A percentile compares a stretch with the other conserved stretches of the same genome.
Conservation (phyloP, 495 filamentous ascomycete genomes). For the Aspergillus panamensis region DNA sequence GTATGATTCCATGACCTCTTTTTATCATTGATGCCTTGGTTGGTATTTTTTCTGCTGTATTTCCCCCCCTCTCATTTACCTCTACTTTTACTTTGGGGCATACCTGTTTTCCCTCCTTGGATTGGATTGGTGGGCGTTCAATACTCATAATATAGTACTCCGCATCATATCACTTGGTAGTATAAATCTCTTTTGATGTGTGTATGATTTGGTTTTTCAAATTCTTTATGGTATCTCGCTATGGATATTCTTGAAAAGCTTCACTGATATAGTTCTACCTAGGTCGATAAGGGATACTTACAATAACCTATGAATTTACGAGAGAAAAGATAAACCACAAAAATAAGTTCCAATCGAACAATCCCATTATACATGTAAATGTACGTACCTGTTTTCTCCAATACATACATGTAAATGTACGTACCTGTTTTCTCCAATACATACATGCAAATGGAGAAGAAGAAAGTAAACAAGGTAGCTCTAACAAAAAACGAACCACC, state of each 20-base stretch:
- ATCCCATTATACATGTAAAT: not conserved
- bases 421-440: not conserved
- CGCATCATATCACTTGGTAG: not conserved
- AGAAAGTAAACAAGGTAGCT: not conserved
- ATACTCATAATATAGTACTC: not conserved
- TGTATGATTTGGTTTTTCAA: not conserved
- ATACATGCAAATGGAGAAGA: not conserved
- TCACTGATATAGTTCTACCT: no score
- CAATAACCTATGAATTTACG: not conserved
- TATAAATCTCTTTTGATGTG: not conserved
- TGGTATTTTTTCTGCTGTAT: not conserved
- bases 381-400: not conserved
- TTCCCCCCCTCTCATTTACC: no score
- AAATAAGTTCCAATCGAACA: not conserved
- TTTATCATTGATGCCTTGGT: not conserved
- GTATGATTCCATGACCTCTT: not conserved
- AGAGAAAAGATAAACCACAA: not conserved
- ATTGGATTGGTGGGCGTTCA: not conserved
- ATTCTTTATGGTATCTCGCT: no score
- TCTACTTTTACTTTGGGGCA: not conserved
- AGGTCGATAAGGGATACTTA: no score
- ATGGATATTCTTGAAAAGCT: no score
- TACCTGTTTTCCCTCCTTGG: no score
- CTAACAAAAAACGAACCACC: slow-evolving; percentile 44
- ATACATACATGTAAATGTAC: not conserved